Base-by-base conservation (phyloP, 2,329 filamentous ascomycete genomes). In the Apiospora malaysiana region DNA sequence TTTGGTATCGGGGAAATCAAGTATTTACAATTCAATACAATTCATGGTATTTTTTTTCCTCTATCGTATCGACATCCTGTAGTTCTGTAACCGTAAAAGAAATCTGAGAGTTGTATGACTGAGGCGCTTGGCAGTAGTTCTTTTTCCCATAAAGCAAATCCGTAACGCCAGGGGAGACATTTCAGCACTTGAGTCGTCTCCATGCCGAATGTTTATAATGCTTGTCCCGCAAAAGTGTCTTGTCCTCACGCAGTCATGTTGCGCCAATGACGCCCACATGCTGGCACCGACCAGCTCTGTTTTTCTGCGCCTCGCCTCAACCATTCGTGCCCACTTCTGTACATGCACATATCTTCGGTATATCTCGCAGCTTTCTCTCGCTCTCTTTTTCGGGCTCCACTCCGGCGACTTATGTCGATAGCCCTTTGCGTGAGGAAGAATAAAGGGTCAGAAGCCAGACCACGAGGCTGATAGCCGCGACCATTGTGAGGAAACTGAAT, bases 111-210 rank as follows among this genome's bases (percentile, higher is more conserved):
- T 63, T 40, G 18, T 10, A 40, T 63, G 56, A 23, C 21, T 40
- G 32, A 40, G n/a, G 27, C 32, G 12, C 21, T 63, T 4, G 21
- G 27, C 32, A 40, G 40, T 40, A 63, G 37, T 63, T 63, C 56
- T 4, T 9, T 9, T 23, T 23, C 56, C 56, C 23, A 21, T 46
- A 67, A 67, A 67, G n/a, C 65, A 67, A 67, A 67, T 42, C 4
- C 83, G 79, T 2, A 73, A 78, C 81, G 77, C 76, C 81, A 76
- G 70, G 81, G 81, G 85, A 86, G 85, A 86, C 84, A 76, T 80
- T 82, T 88, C 86, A 88, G 86, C 86, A 83, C 86, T 88, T 88
- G 86, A 88, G 83, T 84, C 76, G 81, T 83, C 84, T 81, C 81
- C 79, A 25, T 71, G 32, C 83, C 32, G 83, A 42, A 47, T 68